Evolutionary conservation across 192 early-diverging fungal genomes (phyloP).

Genomic region (Backusella mclennaniae): DNA sequence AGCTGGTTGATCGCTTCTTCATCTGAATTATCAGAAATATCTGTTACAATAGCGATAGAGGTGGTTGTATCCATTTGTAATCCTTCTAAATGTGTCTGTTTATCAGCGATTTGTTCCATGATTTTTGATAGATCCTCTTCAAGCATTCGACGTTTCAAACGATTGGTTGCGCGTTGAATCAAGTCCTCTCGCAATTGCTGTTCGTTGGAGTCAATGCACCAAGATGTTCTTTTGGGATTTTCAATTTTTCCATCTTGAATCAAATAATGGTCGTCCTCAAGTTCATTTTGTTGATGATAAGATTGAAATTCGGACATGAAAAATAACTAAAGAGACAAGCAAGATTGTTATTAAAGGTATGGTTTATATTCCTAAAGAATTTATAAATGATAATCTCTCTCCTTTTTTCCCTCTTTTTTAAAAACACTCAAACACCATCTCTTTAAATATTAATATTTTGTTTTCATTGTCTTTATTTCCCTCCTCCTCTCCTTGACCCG

Average conservation of each 20-base stretch:
- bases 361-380: neutral
- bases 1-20: neutral
- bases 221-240: neutral
- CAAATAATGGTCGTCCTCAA: neutral
- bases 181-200: constrained; percentile 18
- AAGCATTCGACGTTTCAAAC: constrained; percentile 19
- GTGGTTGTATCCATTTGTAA: constrained; percentile 6
- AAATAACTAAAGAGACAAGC: constrained; percentile 5
- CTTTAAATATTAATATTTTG: neutral
- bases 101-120: neutral
- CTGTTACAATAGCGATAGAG: neutral
- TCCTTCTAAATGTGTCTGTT: neutral
- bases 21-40: neutral
- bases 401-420: neutral
- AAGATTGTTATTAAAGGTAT: neutral
- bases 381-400: neutral
- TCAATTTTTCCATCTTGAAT: neutral
- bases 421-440: neutral
- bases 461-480: neutral
- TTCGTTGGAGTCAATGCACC: neutral
- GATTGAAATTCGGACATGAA: neutral
- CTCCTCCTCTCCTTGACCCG: neutral
- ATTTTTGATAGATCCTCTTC: constrained; percentile 25
- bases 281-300: neutral
- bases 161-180: constrained; percentile 24